phyloP scores from a whole-genome alignment of 2,329 filamentous ascomycete species.

The Botryotinia calthae region DNA sequence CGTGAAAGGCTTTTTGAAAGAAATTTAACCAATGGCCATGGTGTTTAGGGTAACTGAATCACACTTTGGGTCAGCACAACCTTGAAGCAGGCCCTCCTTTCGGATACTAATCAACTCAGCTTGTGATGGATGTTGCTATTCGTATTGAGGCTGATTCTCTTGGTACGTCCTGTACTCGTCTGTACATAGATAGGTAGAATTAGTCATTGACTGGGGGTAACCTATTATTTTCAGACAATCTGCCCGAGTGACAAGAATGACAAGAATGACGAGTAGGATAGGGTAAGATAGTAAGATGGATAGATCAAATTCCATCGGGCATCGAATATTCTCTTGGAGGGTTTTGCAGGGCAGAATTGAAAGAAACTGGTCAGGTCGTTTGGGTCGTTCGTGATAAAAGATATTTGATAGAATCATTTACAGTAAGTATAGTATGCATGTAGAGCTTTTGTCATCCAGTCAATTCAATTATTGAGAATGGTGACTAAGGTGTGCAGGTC shows the following conservation, averaged over 20 bases:
- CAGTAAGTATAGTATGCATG: not conserved
- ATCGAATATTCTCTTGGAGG: slow-evolving; percentile 3
- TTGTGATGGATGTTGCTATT: slow-evolving; percentile 22
- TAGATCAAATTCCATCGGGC: not conserved
- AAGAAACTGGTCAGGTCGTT: not conserved
- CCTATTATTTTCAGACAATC: not conserved
- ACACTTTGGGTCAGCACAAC: slow-evolving; percentile 14
- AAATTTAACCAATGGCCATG: slow-evolving; percentile 7
- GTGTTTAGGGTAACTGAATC: slow-evolving; percentile 6
- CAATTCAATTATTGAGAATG: not conserved
- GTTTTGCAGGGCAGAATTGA: not conserved
- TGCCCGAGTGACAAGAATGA: slow-evolving; percentile 12
- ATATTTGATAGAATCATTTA: not conserved
- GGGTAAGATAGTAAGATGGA: not conserved
- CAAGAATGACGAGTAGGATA: not conserved
- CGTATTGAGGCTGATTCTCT: slow-evolving; percentile 24
- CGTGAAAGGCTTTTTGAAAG: not conserved
- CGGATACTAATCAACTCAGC: slow-evolving; percentile 17
- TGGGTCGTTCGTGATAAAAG: not conserved
- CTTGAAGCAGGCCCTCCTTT: slow-evolving; percentile 5
- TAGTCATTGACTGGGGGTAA: not conserved
- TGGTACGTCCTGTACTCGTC: not conserved
- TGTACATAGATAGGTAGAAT: not conserved
- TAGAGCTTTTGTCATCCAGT: not conserved
- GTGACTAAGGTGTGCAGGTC: slow-evolving; percentile 2